Evolutionary conservation across 495 filamentous ascomycete genomes (phyloP).

Genomic region (Polyplosphaeria fusca): DNA sequence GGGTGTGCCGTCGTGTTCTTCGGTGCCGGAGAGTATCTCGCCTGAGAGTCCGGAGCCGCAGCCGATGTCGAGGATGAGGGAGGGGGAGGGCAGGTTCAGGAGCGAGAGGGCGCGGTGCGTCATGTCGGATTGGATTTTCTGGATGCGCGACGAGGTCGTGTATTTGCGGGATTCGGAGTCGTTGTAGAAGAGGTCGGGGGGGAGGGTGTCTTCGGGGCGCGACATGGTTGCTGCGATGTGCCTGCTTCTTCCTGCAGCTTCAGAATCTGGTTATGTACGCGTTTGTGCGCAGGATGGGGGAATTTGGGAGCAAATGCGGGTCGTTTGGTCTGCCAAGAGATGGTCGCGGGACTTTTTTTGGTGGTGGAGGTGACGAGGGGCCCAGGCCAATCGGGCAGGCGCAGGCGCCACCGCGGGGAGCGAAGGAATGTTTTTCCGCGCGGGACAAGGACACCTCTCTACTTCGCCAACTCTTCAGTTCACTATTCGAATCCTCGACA

Average conservation of each 20-base stretch:
- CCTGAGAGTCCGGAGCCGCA: conserved; percentile 94
- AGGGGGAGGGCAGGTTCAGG: conserved; percentile 74
- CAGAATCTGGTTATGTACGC: neutral
- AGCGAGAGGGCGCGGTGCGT: conserved; percentile 87
- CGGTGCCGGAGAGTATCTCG: conserved; percentile 74
- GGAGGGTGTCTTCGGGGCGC: conserved; percentile 88
- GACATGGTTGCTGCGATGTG: conserved; percentile 63
- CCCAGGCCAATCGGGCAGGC: conserved; percentile 3
- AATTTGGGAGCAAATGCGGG: neutral
- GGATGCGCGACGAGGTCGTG: conserved; percentile 94
- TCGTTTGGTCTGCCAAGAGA: neutral
- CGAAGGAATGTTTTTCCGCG: conserved; percentile 10
- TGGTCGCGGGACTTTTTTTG: conserved; percentile 13
- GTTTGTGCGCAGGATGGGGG: neutral
- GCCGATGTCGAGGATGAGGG: conserved; percentile 88
- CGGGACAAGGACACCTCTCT: neutral
- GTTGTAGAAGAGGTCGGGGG: conserved; percentile 95
- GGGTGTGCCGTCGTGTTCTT: conserved; percentile 50
- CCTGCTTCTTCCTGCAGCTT: neutral
- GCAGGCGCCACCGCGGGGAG: neutral
- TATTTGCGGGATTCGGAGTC: conserved; percentile 93
- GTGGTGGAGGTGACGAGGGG: neutral
- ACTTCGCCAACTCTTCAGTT: too few species aligned
- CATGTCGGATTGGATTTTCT: conserved; percentile 92
- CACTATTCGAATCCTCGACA: conserved; percentile 39